Percentiles rank a stretch among this genome's conserved stretches.
Conservation (phyloP, 495 filamentous ascomycete species). For the Geopyxis carbonaria region DNA sequence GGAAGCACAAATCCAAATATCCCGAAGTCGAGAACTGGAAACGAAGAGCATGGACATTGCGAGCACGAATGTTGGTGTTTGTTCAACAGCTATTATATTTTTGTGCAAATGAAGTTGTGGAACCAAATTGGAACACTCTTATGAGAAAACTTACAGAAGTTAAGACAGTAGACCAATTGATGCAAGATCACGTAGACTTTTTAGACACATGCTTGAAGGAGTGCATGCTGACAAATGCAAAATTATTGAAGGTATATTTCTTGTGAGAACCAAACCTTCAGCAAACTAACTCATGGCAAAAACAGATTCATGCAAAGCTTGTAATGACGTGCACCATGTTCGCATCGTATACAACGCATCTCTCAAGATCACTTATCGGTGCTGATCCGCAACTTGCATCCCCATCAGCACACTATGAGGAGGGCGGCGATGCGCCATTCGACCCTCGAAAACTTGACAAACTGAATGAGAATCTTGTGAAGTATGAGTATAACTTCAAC, state of each 20-base stretch:
- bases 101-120: conserved; percentile 89
- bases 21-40: conserved; percentile 79
- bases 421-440: conserved; percentile 27
- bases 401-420: conserved; percentile 23
- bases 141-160: conserved; percentile 66
- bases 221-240: conserved; percentile 94
- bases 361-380: conserved; percentile 57
- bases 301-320: conserved; percentile 84
- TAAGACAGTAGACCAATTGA: conserved; percentile 87
- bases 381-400: conserved; percentile 53
- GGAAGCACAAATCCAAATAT: conserved; percentile 63
- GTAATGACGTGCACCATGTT: conserved; percentile 87
- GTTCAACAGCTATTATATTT: conserved; percentile 93
- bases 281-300: conserved; percentile 14
- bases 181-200: conserved; percentile 99
- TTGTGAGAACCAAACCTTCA: not conserved
- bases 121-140: conserved; percentile 87
- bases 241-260: conserved; percentile 63
- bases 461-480: conserved; percentile 63
- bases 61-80: conserved; percentile 89
- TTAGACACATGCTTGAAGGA: conserved; percentile 94
- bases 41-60: conserved; percentile 72
- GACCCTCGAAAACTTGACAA: conserved; percentile 55
- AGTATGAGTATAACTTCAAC: conserved; percentile 85
- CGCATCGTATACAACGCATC: conserved; percentile 61